Evolutionary conservation across 2,329 filamentous ascomycete genomes (phyloP).

Genomic region (Chaetomium olivaceum): DNA sequence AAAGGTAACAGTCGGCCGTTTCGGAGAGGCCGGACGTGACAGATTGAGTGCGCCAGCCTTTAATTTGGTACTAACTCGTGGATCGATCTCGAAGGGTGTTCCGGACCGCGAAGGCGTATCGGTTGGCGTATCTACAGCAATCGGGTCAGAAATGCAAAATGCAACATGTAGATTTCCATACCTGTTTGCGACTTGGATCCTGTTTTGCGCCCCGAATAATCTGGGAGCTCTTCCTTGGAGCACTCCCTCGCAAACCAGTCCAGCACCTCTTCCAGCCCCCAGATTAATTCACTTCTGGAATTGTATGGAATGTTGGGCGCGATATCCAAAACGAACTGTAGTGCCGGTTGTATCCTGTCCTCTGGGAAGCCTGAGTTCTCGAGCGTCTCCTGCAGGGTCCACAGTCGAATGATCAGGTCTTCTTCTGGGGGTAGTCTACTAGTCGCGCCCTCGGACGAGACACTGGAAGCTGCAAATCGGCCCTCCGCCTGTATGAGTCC

Average conservation of each 20-base stretch:
- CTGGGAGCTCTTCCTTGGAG: slow-evolving; percentile 65
- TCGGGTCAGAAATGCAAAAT: not conserved
- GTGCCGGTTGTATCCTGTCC: slow-evolving; percentile 60
- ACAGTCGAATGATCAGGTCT: slow-evolving; percentile 75
- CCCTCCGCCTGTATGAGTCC: slow-evolving; percentile 69
- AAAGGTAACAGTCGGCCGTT: slow-evolving; percentile 52
- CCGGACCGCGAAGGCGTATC: slow-evolving; percentile 56
- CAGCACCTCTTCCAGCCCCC: slow-evolving; percentile 84
- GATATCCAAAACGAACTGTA: slow-evolving; percentile 68
- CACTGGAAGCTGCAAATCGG: slow-evolving; percentile 55
- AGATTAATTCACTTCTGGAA: slow-evolving; percentile 64
- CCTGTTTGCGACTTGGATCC: slow-evolving; percentile 41
- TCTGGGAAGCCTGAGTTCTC: slow-evolving; percentile 67
- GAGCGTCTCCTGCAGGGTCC: slow-evolving; percentile 79
- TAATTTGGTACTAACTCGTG: slow-evolving; percentile 31
- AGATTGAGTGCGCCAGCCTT: slow-evolving; percentile 41
- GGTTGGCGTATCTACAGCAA: slow-evolving; percentile 46
- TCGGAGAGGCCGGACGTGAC: slow-evolving; percentile 39
- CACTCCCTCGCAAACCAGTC: slow-evolving; percentile 89
- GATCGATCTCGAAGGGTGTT: slow-evolving; percentile 47
- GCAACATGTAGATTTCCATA: slow-evolving; percentile 24
- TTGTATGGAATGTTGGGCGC: slow-evolving; percentile 59
- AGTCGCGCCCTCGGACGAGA: slow-evolving; percentile 47
- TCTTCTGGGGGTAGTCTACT: slow-evolving; percentile 69
- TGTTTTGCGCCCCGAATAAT: slow-evolving; percentile 61